phyloP scores from a whole-genome alignment of 345 rosid species.

The Combretum micranthum region DNA sequence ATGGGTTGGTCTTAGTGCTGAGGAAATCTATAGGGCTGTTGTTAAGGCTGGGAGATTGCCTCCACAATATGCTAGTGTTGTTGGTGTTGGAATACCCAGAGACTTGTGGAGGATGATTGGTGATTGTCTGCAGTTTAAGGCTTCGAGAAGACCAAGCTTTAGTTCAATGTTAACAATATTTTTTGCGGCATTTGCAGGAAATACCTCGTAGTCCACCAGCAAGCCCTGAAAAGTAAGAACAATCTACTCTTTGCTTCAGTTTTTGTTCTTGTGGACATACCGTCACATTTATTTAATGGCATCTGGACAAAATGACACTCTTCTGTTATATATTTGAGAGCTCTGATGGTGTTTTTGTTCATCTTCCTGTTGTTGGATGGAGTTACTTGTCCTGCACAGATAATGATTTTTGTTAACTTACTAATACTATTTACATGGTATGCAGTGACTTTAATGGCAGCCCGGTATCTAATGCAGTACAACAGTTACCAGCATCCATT shows the following conservation, averaged over 20 bases:
- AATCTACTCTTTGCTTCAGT: not conserved
- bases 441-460: slow-evolving; percentile 48
- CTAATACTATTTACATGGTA: not conserved
- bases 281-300: not conserved
- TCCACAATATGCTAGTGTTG: slow-evolving; percentile 94
- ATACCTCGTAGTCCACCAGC: slow-evolving; percentile 88
- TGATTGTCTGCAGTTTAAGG: slow-evolving; percentile 92
- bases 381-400: slow-evolving; percentile 1
- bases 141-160: slow-evolving; percentile 80
- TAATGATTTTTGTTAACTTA: not conserved
- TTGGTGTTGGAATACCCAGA: slow-evolving; percentile 94
- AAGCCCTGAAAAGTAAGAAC: slow-evolving; percentile 80
- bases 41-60: slow-evolving; percentile 77
- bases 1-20: slow-evolving; percentile 89
- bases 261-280: not conserved
- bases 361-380: not conserved
- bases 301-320: no score
- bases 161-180: slow-evolving; percentile 86
- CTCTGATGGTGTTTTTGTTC: not conserved
- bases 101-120: slow-evolving; percentile 99
- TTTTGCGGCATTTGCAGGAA: slow-evolving; percentile 86
- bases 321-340: not conserved
- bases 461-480: slow-evolving; percentile 46
- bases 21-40: slow-evolving; percentile 88
- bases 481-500: slow-evolving; percentile 40